phyloP scores from a whole-genome alignment of 805 yeast genomes.

The Starmerella ratchasimensis region DNA sequence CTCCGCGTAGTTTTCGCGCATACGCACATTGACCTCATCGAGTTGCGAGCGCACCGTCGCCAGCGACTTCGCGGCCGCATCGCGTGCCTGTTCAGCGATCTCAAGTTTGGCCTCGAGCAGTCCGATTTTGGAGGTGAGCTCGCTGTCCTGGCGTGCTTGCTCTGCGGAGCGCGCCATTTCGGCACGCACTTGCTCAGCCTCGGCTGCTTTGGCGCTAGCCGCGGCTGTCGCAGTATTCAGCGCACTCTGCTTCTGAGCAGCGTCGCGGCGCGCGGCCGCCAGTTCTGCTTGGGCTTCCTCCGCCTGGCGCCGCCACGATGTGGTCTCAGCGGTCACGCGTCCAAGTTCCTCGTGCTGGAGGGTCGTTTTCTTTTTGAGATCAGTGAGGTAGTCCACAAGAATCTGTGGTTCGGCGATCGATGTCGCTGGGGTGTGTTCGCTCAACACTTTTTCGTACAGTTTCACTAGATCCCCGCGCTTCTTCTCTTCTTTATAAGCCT shows the following conservation, averaged over 20 bases:
- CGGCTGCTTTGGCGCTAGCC: constrained; percentile 1
- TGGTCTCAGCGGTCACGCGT: constrained; percentile 23
- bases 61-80: constrained; percentile 12
- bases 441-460: constrained; percentile 51
- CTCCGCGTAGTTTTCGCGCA: constrained; percentile 48
- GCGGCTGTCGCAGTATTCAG: background rate
- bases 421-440: constrained; percentile 70
- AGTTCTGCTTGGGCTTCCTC: background rate
- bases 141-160: constrained; percentile 9
- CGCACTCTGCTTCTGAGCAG: background rate
- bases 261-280: background rate
- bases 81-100: constrained; percentile 9
- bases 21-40: constrained; percentile 36
- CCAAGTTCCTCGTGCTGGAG: constrained; percentile 56
- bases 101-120: constrained; percentile 9
- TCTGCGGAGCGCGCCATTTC: background rate
- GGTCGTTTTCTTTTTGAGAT: constrained; percentile 44
- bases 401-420: constrained; percentile 59
- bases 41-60: constrained; percentile 21
- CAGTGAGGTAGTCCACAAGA: constrained; percentile 54
- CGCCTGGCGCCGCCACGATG: background rate
- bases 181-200: constrained; percentile 1
- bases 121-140: constrained; percentile 3
- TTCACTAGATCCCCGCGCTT: constrained; percentile 45
- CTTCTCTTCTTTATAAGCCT: constrained; percentile 76